Percentiles rank a stretch among this genome's conserved stretches.
These are phyloP conservation scores for Zea luxurians DNA, from an alignment of 176 grass and related monocot genomes.

Conservation along the genomic window DNA sequence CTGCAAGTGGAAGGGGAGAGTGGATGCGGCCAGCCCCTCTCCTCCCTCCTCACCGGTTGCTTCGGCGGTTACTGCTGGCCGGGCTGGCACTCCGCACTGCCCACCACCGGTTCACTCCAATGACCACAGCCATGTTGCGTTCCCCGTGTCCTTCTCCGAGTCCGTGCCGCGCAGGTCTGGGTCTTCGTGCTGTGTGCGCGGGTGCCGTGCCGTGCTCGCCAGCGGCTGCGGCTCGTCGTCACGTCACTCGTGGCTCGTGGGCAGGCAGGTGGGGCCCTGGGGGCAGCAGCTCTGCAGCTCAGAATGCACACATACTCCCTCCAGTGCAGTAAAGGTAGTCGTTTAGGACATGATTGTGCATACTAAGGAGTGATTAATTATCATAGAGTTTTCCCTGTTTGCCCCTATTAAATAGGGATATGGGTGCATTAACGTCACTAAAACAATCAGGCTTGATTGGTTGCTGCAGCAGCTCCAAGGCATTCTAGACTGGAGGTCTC, in stretches of 20 bases:
- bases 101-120: conserved; percentile 3
- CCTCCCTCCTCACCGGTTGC: neutral
- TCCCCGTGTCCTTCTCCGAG: conserved; percentile 10
- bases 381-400: no score
- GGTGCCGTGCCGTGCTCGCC: neutral
- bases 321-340: no score
- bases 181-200: conserved; percentile 4
- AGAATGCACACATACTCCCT: no score
- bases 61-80: neutral
- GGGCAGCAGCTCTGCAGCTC: neutral
- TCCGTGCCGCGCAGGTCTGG: conserved; percentile 6
- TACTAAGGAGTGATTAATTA: no score
- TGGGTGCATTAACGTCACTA: no score
- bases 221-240: neutral
- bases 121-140: neutral
- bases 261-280: neutral
- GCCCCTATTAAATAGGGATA: no score
- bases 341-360: no score
- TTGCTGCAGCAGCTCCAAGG: no score
- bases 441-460: no score
- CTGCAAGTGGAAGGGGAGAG: conserved; percentile 25
- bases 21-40: conserved; percentile 16
- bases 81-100: neutral
- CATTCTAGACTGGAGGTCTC: no score
- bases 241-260: neutral